Conservation (phyloP, 495 filamentous ascomycete genomes). For the Penicillium coffeae region DNA sequence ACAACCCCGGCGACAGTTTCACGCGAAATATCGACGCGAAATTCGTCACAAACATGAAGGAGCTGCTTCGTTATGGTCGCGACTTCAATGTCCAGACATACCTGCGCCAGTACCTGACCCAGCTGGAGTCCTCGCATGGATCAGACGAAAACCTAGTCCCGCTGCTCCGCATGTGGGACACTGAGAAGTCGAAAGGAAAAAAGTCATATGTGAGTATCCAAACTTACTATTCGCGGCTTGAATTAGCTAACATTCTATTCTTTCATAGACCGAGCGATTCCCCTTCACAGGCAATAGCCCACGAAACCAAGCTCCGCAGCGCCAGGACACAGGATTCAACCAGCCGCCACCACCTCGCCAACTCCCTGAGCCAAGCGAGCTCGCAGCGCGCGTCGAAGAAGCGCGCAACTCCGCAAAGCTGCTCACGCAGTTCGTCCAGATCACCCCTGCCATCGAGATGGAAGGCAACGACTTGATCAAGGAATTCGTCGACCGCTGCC, state of each 20-base stretch:
- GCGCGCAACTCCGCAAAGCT: slow-evolving; percentile 85
- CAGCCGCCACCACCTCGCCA: slow-evolving; percentile 23
- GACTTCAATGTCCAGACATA: slow-evolving; percentile 80
- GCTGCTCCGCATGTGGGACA: slow-evolving; percentile 81
- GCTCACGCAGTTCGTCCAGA: slow-evolving; percentile 81
- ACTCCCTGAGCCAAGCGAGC: slow-evolving; percentile 74
- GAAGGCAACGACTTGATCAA: slow-evolving; percentile 79
- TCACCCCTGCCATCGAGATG: slow-evolving; percentile 72
- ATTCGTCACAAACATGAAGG: slow-evolving; percentile 72
- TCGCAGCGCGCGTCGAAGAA: slow-evolving; percentile 81
- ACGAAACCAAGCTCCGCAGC: not conserved
- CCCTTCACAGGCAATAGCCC: not conserved
- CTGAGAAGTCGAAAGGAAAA: slow-evolving; percentile 60
- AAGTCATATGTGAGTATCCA: slow-evolving; percentile 10
- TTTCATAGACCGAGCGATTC: slow-evolving; percentile 7
- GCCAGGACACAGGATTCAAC: not conserved
- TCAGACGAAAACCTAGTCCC: slow-evolving; percentile 67
- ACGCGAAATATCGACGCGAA: slow-evolving; percentile 80
- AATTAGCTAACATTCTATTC: not conserved
- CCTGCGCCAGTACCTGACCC: slow-evolving; percentile 76
- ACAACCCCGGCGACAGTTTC: slow-evolving; percentile 89
- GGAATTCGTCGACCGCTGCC: slow-evolving; percentile 88
- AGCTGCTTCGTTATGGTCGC: slow-evolving; percentile 64
- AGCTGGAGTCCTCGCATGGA: slow-evolving; percentile 62
- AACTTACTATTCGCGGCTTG: too few relatives aligned